Percentiles rank a stretch among this genome's conserved stretches.
Conservation (phyloP, 129 eudicot genomes). For the Artemisia tridentata region DNA sequence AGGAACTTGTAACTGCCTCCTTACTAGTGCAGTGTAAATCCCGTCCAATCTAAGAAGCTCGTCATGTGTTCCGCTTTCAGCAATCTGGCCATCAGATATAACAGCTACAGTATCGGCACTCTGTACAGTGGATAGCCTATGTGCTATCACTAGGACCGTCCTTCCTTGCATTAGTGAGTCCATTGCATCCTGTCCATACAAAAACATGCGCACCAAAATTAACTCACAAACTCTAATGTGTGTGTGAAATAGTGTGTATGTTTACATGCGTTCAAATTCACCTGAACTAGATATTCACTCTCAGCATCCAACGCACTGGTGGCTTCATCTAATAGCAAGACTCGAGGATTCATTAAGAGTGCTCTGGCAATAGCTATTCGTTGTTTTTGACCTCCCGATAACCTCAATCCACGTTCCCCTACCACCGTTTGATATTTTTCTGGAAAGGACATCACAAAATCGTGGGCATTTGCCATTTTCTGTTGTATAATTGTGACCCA, state of each 20-base stretch:
- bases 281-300: constrained; percentile 54
- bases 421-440: constrained; percentile 52
- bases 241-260: background rate
- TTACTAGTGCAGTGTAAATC: constrained; percentile 67
- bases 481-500: constrained; percentile 13
- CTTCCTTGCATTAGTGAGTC: constrained; percentile 70
- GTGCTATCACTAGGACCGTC: constrained; percentile 74
- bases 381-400: constrained; percentile 62
- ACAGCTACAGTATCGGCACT: constrained; percentile 72
- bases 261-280: background rate
- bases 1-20: constrained; percentile 61
- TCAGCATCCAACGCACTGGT: constrained; percentile 55
- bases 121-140: constrained; percentile 70
- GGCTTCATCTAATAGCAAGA: constrained; percentile 55
- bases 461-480: constrained; percentile 66
- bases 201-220: constrained; percentile 8
- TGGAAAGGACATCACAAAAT: constrained; percentile 45
- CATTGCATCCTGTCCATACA: constrained; percentile 60
- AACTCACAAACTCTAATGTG: background rate
- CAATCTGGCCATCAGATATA: constrained; percentile 67
- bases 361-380: constrained; percentile 59
- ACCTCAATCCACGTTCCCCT: constrained; percentile 59
- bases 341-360: constrained; percentile 52
- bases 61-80: constrained; percentile 62
- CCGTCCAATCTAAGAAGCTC: constrained; percentile 67